Conservation (phyloP, 2,329 filamentous ascomycete genomes). For the Scedosporium boydii region DNA sequence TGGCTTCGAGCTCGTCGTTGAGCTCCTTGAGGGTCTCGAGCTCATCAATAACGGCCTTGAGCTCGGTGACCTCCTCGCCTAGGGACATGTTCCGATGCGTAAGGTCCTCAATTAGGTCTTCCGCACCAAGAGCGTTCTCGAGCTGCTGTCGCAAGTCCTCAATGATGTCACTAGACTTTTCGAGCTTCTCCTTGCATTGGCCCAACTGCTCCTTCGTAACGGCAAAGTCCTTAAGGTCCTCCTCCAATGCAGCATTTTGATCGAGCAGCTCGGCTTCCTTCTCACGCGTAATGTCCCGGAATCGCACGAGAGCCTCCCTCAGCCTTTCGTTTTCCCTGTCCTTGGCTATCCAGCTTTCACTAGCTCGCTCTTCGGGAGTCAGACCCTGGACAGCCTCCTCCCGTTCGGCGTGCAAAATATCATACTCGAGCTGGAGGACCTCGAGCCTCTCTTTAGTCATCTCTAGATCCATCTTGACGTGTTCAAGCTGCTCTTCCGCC, state of each 20-base stretch:
- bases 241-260: conserved; percentile 64
- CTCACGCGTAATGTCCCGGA: conserved; percentile 81
- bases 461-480: conserved; percentile 71
- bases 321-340: conserved; percentile 83
- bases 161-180: conserved; percentile 62
- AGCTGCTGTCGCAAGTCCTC: conserved; percentile 86
- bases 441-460: conserved; percentile 66
- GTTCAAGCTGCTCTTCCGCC: conserved; percentile 87
- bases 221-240: conserved; percentile 60
- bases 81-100: conserved; percentile 80
- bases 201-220: conserved; percentile 61
- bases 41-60: conserved; percentile 74
- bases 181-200: conserved; percentile 61
- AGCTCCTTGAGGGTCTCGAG: conserved; percentile 84
- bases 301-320: conserved; percentile 70
- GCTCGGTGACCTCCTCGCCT: conserved; percentile 72
- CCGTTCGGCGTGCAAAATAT: conserved; percentile 81
- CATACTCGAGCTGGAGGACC: conserved; percentile 79
- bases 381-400: conserved; percentile 74
- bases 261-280: conserved; percentile 70
- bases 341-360: conserved; percentile 83
- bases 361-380: conserved; percentile 77
- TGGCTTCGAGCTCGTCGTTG: conserved; percentile 87
- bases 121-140: conserved; percentile 76
- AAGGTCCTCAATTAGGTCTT: conserved; percentile 89